Evolutionary conservation across 2,329 filamentous ascomycete genomes (phyloP).

Genomic region (Pseudogymnoascus sp.): DNA sequence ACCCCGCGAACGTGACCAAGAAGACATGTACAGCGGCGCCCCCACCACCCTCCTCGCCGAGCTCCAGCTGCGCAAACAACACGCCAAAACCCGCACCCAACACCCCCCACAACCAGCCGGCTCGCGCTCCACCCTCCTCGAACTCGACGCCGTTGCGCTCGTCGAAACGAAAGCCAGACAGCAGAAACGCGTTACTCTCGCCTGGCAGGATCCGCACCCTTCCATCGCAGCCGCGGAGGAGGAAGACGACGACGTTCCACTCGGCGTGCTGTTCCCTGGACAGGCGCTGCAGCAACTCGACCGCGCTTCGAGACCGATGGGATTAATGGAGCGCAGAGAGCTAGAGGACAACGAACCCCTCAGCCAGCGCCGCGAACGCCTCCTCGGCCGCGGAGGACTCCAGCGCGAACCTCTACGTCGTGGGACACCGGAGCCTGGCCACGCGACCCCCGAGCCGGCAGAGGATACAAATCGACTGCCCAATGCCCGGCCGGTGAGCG

Average conservation of each 20-base stretch:
- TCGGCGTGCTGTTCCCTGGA: constrained; percentile 65
- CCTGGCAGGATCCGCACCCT: constrained; percentile 65
- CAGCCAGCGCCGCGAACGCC: constrained; percentile 25
- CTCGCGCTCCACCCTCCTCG: constrained; percentile 82
- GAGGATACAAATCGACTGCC: constrained; percentile 19
- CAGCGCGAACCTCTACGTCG: not conserved
- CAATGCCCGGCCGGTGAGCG: constrained; percentile 45
- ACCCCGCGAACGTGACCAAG: constrained; percentile 43
- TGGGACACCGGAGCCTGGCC: constrained; percentile 39
- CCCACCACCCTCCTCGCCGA: constrained; percentile 91
- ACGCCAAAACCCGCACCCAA: constrained; percentile 71
- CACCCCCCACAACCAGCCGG: constrained; percentile 57
- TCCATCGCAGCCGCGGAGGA: constrained; percentile 40
- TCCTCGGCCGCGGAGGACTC: constrained; percentile 18
- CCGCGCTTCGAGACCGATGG: constrained; percentile 53
- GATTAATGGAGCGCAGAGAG: constrained; percentile 70
- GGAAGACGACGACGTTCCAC: constrained; percentile 75
- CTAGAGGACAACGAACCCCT: constrained; percentile 84
- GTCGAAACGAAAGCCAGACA: constrained; percentile 68
- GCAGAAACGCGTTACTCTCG: constrained; percentile 70
- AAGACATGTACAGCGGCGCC: constrained; percentile 52
- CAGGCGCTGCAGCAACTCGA: constrained; percentile 30
- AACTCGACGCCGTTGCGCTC: constrained; percentile 85
- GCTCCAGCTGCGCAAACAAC: constrained; percentile 79
- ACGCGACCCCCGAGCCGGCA: not conserved